These are phyloP conservation scores for Solanum habrochaites DNA, from an alignment of 257 asterid species.

Conservation along the genomic window DNA sequence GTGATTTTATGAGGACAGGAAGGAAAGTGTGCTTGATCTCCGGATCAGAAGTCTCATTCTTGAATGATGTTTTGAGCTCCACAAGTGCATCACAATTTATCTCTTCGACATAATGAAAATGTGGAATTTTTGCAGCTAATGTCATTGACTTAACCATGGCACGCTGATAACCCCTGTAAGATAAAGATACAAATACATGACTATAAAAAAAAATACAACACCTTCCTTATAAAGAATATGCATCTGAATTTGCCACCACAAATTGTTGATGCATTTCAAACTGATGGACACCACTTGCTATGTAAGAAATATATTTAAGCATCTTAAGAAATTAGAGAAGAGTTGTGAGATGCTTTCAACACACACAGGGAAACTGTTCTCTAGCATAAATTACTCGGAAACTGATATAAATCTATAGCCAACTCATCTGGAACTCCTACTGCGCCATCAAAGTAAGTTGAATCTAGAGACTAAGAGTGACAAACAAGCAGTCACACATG, in stretches of 20 bases:
- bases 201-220: not conserved
- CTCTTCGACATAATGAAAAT: slow-evolving; percentile 90
- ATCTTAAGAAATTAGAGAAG: not conserved
- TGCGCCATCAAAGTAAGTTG: not conserved
- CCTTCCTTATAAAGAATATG: not conserved
- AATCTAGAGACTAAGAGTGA: not conserved
- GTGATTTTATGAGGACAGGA: slow-evolving; percentile 68
- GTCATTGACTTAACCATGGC: slow-evolving; percentile 94
- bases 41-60: slow-evolving; percentile 57
- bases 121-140: slow-evolving; percentile 84
- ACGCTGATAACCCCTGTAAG: slow-evolving; percentile 87
- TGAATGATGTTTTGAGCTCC: slow-evolving; percentile 67
- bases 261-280: not conserved
- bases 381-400: not conserved
- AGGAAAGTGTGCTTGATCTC: slow-evolving; percentile 74
- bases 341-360: not conserved
- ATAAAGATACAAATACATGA: not conserved
- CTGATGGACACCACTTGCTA: not conserved
- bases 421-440: not conserved
- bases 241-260: not conserved
- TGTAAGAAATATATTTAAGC: not conserved
- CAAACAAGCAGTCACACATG: not conserved
- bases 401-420: not conserved
- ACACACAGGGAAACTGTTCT: not conserved
- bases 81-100: slow-evolving; percentile 66